Conservation (phyloP, 2,329 filamentous ascomycete species). For the Elsinoe perseae region DNA sequence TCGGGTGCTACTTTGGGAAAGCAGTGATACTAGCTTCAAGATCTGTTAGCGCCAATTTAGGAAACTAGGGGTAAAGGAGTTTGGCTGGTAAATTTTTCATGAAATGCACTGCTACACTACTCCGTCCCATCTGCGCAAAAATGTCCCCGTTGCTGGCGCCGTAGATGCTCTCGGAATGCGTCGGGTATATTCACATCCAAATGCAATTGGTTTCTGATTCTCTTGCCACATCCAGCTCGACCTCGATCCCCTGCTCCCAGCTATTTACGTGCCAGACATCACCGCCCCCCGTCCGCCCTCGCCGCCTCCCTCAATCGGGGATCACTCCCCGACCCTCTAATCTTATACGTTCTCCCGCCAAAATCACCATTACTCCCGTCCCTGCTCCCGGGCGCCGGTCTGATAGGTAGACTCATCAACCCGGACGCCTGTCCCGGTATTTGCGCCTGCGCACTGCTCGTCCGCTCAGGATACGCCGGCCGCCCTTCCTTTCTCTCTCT, state of each 20-base stretch:
- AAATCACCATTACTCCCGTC: neutral
- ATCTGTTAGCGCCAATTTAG: neutral
- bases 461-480: conserved; percentile 36
- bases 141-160: neutral
- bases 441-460: conserved; percentile 34
- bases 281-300: conserved; percentile 7
- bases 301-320: neutral
- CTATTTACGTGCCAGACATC: neutral
- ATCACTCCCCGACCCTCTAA: conserved; percentile 1
- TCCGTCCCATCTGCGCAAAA: neutral
- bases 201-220: neutral
- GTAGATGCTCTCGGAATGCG: conserved; percentile 1
- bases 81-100: neutral
- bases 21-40: neutral
- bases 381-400: conserved; percentile 32
- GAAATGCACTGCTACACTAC: neutral
- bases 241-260: neutral
- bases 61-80: neutral
- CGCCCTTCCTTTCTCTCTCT: conserved; percentile 20
- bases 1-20: conserved; percentile 3
- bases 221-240: neutral
- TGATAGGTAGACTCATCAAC: conserved; percentile 39
- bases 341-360: neutral
- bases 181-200: conserved; percentile 13
- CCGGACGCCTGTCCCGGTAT: conserved; percentile 23